phyloP scores from a whole-genome alignment of 768 basidiomycete genomes.

The Termitomyces sp. region DNA sequence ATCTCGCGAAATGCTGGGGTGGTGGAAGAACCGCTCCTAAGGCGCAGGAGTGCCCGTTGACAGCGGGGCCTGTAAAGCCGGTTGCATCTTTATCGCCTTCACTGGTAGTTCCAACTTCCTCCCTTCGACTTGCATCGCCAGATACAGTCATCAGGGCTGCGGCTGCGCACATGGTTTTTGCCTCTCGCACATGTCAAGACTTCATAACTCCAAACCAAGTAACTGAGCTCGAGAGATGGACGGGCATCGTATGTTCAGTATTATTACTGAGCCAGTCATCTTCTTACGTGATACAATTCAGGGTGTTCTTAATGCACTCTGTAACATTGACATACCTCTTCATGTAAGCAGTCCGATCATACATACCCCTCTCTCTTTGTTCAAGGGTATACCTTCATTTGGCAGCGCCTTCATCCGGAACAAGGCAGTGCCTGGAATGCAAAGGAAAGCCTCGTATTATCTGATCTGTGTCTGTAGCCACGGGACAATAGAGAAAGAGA shows the following conservation, averaged over 20 bases:
- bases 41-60: conserved; percentile 34
- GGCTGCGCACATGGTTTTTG: conserved; percentile 78
- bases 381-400: background rate
- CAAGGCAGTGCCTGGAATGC: conserved; percentile 54
- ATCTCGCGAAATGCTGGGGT: conserved; percentile 70
- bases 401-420: conserved; percentile 48
- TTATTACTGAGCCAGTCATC: conserved; percentile 1
- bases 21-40: conserved; percentile 22
- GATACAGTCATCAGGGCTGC: conserved; percentile 61
- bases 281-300: conserved; percentile 15
- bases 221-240: conserved; percentile 54
- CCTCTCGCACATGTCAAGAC: conserved; percentile 63
- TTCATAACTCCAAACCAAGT: conserved; percentile 75
- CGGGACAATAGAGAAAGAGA: background rate
- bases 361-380: conserved; percentile 1
- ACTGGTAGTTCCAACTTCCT: conserved; percentile 9
- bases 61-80: conserved; percentile 38
- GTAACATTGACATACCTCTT: conserved; percentile 37
- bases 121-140: conserved; percentile 17
- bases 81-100: conserved; percentile 25
- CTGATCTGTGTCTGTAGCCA: background rate
- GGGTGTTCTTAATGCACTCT: conserved; percentile 57
- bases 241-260: conserved; percentile 34
- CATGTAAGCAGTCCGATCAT: conserved; percentile 37
- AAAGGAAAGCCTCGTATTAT: background rate